Conservation (phyloP, 345 rosid species). For the Ailanthus altissimus region DNA sequence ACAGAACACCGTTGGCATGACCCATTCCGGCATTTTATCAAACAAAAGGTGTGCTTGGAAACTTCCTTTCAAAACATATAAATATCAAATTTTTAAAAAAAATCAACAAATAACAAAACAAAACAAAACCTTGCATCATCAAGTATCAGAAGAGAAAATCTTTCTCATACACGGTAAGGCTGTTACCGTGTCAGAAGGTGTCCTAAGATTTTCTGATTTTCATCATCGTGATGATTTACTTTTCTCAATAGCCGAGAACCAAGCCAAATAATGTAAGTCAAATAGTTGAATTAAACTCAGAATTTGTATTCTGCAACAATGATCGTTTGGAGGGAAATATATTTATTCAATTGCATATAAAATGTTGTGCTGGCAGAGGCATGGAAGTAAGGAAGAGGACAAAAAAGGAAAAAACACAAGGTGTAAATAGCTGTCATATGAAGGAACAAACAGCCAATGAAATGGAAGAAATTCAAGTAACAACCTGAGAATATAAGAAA, state of each 20-base stretch:
- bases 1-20: too few relatives aligned
- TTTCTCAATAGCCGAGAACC: background rate
- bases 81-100: background rate
- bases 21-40: background rate
- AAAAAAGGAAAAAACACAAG: too few relatives aligned
- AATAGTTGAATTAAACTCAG: background rate
- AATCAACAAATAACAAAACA: background rate
- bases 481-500: too few relatives aligned
- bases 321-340: too few relatives aligned
- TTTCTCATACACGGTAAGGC: constrained; percentile 45
- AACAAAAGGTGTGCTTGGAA: background rate
- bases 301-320: too few relatives aligned
- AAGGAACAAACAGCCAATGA: too few relatives aligned
- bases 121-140: background rate
- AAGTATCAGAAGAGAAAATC: constrained; percentile 39
- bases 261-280: too few relatives aligned
- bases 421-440: too few relatives aligned
- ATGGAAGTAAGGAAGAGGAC: too few relatives aligned
- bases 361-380: too few relatives aligned
- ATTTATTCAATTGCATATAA: too few relatives aligned
- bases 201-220: constrained; percentile 49
- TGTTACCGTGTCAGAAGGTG: constrained; percentile 54
- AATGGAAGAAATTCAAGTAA: too few relatives aligned
- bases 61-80: background rate
- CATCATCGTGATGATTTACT: constrained; percentile 38